Base-by-base conservation (phyloP, 345 rosid species). In the Eucalyptus grandis region DNA sequence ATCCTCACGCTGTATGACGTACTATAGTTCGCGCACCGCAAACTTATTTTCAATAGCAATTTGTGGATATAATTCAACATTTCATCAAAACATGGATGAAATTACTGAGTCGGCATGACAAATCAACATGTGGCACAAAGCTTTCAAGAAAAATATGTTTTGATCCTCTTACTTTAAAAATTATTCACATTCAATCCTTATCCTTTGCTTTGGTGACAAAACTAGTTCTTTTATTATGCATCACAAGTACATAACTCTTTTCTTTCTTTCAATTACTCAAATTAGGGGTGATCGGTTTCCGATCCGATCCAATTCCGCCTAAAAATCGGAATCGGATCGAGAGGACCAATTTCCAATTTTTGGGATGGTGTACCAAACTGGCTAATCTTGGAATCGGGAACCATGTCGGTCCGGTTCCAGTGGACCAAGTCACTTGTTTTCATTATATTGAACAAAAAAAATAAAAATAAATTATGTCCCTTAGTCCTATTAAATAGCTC, bases 251-350 rank as follows among this genome's bases (percentile, higher is more conserved):
- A 60, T 60, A 3, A 60, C 31, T 60, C 12, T 27, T 60, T 6
- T 60, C 14, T 60, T 60, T 26, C 8, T 60, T 60, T 17, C 30
- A 53, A 53, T 53, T 4, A 53, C 58, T 53, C 11, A 53, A 53
- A 53, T 53, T 53, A 53, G 26, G 26, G 26, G 11, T 53, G 26
- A 53, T 53, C 4, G 4, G 5, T 53, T 53, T 2, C 10, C 4
- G 4, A 53, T 53, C 11, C 11, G 11, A 53, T 53, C 5, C 2
- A 9, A 1, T 53, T 53, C 5, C 24, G 0, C 24, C 26, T 53
- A 2, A 53, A 53, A 53, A 21, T 9, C 1, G 0, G 5, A 53
- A 53, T 53, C 5, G 2, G 10, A 53, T 53, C 10, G 26, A 0
- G 26, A 53, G 26, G 58, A 53, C 26, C 58, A 1, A 5, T 53